Evolutionary conservation across 495 filamentous ascomycete species (phyloP), one percentile per base, ranked within the genome.

Genomic region (Cercophora sp.): DNA sequence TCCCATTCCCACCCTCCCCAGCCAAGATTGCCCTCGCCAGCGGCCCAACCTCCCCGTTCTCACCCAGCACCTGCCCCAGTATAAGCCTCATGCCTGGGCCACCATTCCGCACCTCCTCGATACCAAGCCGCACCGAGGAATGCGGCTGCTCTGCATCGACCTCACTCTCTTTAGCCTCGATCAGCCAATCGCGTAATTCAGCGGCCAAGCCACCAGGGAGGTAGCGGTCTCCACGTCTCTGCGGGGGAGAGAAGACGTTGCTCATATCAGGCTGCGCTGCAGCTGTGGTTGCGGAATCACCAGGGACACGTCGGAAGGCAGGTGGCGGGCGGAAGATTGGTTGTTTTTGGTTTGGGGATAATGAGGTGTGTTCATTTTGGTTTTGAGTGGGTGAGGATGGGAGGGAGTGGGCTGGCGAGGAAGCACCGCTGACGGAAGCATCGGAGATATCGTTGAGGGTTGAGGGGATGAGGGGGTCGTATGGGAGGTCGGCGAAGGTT

Each of bases 191-290:
- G 13, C 73, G 67, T 3, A 77, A 52, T 50, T 72, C 67, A 2
- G 70, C 60, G 2, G 75, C 75, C 8, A 78, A 60, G 0, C 75
- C 75, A 6, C 70, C 69, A 0, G 66, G 47, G 13, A 74, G 34
- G 48, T 77, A 77, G 56, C 64, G 70, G 4, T 22, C 26, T 32
- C 48, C 54, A 8, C 61, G 58, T 4, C 71, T 64, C 25, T 63
- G 69, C 2, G 74, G 74, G 3, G n/a, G n/a, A n/a, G 74, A 77
- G 54, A 77, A 75, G 36, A 64, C 64, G 16, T 74, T n/a, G n/a
- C n/a, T n/a, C n/a, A n/a, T n/a, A n/a, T n/a, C n/a, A n/a, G n/a
- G n/a, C n/a, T n/a, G n/a, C n/a, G n/a, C n/a, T n/a, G n/a, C n/a
- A n/a, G n/a, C n/a, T n/a, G n/a, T n/a, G n/a, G n/a, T n/a, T n/a